Base-by-base conservation (phyloP, 805 yeast genomes). In the Yueomyces sinensis region DNA sequence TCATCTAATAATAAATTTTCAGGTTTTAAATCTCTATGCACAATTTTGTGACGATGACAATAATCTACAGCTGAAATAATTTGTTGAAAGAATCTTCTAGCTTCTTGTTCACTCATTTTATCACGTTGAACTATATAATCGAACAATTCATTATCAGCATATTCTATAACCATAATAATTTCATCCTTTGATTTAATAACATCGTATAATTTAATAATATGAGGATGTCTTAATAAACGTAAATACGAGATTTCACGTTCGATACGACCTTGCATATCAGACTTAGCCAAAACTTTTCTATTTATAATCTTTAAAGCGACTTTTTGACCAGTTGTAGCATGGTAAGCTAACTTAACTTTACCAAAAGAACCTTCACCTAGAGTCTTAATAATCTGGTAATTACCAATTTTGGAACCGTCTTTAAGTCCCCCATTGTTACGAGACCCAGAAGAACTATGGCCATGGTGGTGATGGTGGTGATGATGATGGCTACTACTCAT, bases 291-390 rank as follows among this genome's bases (percentile, higher is more conserved):
- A 0, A 95, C 84, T 58, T 83, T 84, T 43, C 94, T 68, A 58
- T 89, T 83, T 63, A 89, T 89, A 56, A 89, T 89, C 56, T 89
- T 89, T 41, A 89, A 65, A 2, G 97, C 97, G 16, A 89, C 97
- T 42, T 80, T 70, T 49, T 89, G 94, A 23, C 94, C 93, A 4
- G 96, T 89, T 13, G 82, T 80, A 42, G 82, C 65, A 58, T 89
- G 95, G 54, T 78, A 81, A 14, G 94, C 94, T 46, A 87, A 65
- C 54, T 89, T 89, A 44, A 89, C 97, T 54, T 89, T 89, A 49
- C 97, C 97, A 54, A 89, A 89, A 0, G 95, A 86, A 16, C 97
- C 97, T 54, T 89, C 96, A 25, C 97, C 97, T 17, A 89, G 65
- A 3, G 95, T 86, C 56, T 86, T 83, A 46, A 89, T 82, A 35